A percentile compares a stretch with the other conserved stretches of the same genome.
Evolutionary conservation across 73 alveolate species (phyloP).

Genomic region (Uronychia setigera): DNA sequence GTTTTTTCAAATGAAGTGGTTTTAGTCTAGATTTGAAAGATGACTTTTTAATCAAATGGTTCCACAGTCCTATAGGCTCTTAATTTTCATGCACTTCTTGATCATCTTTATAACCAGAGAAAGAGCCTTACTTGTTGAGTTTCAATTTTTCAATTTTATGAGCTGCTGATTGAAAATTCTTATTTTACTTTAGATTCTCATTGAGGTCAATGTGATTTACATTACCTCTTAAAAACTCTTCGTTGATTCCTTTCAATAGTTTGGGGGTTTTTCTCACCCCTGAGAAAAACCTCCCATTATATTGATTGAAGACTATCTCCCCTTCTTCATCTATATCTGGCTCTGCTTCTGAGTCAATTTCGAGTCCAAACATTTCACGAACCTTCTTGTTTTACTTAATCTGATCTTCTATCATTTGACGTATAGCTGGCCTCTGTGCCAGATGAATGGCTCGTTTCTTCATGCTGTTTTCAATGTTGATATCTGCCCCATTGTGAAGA

Average conservation of each 20-base stretch:
- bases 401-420: not conserved
- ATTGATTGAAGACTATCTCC: not conserved
- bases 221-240: too few species aligned
- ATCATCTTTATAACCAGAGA: not conserved
- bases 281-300: not conserved
- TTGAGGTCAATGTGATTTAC: too few species aligned
- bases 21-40: too few species aligned
- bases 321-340: too few species aligned
- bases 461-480: not conserved
- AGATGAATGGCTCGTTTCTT: not conserved
- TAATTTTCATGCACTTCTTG: not conserved
- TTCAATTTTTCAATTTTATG: too few species aligned
- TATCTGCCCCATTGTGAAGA: constrained; percentile 3
- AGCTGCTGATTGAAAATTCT: too few species aligned
- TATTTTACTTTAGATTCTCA: too few species aligned
- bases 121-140: too few species aligned
- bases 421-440: not conserved
- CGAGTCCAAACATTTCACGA: not conserved
- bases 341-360: too few species aligned
- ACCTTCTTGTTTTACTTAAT: not conserved
- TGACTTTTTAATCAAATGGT: too few species aligned
- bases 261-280: not conserved
- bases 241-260: too few species aligned
- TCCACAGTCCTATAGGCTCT: not conserved
- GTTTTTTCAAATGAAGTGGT: too few species aligned